Evolutionary conservation across 2,329 filamentous ascomycete species (phyloP), one percentile per base, ranked within the genome.

Genomic region (Podosphaera fusca): DNA sequence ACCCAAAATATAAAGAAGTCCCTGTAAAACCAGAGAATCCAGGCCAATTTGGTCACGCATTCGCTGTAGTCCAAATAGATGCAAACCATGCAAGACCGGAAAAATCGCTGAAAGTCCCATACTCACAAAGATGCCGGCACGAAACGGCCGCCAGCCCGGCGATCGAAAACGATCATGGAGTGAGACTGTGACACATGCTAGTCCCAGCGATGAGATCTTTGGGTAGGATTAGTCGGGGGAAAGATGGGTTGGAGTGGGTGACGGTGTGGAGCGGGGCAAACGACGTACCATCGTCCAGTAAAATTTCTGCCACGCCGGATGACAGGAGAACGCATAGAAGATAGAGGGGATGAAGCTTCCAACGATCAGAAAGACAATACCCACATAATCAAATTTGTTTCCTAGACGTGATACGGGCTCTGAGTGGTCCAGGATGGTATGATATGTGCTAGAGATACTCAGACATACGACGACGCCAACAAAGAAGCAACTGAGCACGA

Each of bases 311-410:
- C 90, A 68, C 6, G 68, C 64, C 2, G 80, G 78, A 60, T 81
- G 72, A 65, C 83, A 87, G 64, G 79, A 86, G 68, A 94, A 87
- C 2, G 84, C 88, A 69, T 94, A 95, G 69, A 87, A 92, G 59
- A 98, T 70, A 55, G 85, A 84, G 1, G 92, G 89, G 51, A 96
- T 79, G 66, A 90, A 95, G 67, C 84, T 90, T 5, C 92, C 92
- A 62, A 90, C 85, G 59, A 96, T 96, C 62, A 98, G 72, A 54
- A 82, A 79, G 35, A 96, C 86, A 63, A 98, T 98, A 5, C 92
- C 92, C 4, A 90, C 79, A 68, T 98, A 96, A 68, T 98, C 92
- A 58, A 96, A 72, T 69, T 94, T 87, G 68, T 96, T 96, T 9
- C 89, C 89, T 73, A 87, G 85, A 60, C 79, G 82, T 1, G 84